Percentiles rank a stretch among this genome's conserved stretches.
Evolutionary conservation across 352 stramenopile species (phyloP).

Genomic region (Pythium sukuiense): DNA sequence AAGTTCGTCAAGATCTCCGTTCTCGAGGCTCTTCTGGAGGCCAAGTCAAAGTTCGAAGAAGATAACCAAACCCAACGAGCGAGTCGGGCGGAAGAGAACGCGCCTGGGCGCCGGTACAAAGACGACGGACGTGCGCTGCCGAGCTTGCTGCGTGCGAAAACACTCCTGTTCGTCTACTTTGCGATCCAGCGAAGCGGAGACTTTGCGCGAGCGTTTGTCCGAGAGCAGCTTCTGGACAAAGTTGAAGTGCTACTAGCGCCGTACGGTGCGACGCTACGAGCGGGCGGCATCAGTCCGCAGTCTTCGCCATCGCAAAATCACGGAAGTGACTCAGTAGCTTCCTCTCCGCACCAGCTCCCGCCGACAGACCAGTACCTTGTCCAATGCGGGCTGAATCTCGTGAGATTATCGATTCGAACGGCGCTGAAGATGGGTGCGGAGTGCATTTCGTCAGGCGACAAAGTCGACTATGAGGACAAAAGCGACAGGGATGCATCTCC

Average conservation of each 20-base stretch:
- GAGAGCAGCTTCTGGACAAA: conserved; percentile 1
- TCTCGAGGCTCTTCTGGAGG: conserved; percentile 30
- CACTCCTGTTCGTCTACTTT: conserved; percentile 63
- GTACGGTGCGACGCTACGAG: conserved; percentile 35
- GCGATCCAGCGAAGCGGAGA: conserved; percentile 44
- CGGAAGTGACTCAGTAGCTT: neutral
- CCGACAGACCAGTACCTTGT: conserved; percentile 48
- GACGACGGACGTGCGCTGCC: conserved; percentile 12
- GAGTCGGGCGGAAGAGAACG: neutral
- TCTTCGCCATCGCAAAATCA: neutral
- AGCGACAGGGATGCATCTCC: conserved; percentile 17
- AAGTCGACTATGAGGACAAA: conserved; percentile 29
- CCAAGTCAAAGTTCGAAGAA: conserved; percentile 15
- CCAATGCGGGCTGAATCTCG: conserved; percentile 62
- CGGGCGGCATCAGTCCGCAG: conserved; percentile 35
- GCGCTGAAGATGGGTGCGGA: conserved; percentile 67
- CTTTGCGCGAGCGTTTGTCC: conserved; percentile 29
- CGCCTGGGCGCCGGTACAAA: conserved; percentile 10
- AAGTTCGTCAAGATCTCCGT: conserved; percentile 33
- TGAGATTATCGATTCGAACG: conserved; percentile 54
- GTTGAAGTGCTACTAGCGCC: conserved; percentile 29
- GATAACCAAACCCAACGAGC: neutral
- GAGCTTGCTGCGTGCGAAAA: conserved; percentile 53
- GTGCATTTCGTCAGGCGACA: conserved; percentile 46
- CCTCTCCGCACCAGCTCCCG: conserved; percentile 3